Evolutionary conservation across 192 early-diverging fungal species (phyloP).

Genomic region (Entomortierella chlamydospora): DNA sequence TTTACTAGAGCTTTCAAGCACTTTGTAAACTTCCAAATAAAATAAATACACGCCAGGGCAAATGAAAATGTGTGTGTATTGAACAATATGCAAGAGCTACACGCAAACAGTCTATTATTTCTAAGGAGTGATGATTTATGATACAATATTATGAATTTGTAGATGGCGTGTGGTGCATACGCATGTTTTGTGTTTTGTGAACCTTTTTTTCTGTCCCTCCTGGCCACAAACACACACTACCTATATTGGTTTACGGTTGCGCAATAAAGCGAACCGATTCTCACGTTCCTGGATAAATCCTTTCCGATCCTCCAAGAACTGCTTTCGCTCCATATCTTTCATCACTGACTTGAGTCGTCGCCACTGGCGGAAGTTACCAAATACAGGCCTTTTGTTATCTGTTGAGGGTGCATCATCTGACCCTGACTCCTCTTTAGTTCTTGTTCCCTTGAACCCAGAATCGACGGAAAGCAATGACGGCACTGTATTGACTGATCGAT

Average conservation of each 20-base stretch:
- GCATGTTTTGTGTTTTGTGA: too few species aligned
- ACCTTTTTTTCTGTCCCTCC: too few species aligned
- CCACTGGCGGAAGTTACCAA: constrained; percentile 28
- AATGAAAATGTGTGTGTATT: constrained; percentile 1
- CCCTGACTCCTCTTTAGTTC: not conserved
- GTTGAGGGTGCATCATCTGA: not conserved
- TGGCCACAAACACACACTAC: not conserved
- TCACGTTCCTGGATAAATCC: constrained; percentile 17
- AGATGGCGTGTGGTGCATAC: not conserved
- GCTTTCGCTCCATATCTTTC: constrained; percentile 44
- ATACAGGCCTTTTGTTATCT: not conserved
- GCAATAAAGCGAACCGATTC: constrained; percentile 19
- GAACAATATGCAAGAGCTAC: not conserved
- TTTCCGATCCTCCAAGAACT: constrained; percentile 27
- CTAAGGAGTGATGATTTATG: not conserved
- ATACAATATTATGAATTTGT: constrained; percentile 2
- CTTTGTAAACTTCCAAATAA: not conserved
- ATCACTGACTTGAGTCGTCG: constrained; percentile 42
- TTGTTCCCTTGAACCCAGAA: not conserved
- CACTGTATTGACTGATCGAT: not conserved
- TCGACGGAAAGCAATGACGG: not conserved
- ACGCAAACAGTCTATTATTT: not conserved
- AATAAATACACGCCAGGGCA: not conserved
- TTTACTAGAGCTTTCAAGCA: not conserved
- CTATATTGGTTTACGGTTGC: constrained; percentile 26